Base-by-base conservation (phyloP, 257 asterid genomes). In the Solanum habrochaites region DNA sequence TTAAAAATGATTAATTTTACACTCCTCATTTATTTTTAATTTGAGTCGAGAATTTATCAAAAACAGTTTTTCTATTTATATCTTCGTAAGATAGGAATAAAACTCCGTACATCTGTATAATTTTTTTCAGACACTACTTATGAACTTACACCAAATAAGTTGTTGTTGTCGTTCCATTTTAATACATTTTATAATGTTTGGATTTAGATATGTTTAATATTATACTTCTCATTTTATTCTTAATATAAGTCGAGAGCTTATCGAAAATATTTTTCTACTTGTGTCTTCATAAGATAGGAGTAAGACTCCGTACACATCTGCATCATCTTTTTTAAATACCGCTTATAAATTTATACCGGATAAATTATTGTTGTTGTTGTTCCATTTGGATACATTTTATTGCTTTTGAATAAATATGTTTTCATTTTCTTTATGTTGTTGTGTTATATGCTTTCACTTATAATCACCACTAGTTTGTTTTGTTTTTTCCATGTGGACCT, bases 51-150 rank as follows among this genome's bases (percentile, higher is more conserved):
- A 21, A 0, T 60, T 3, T 60, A 60, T 4, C 14, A 5, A 23
- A 23, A 60, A 23, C 0, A 60, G 0, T 60, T 7, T 62, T 1
- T 62, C 0, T n/a, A 4, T 0, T 52, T 52, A 9, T 52, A 9
- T 21, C 69, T 60, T 60, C 3, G 4, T 10, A 23, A 60, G 29
- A 0, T 60, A 60, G 29, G 15, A 11, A 0, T 62, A 62, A 66
- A 0, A 25, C 4, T 66, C 0, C 3, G 35, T 25, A 49, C 8
- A 12, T 20, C 11, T 58, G 9, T 4, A n/a, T 13, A 8, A n/a
- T 10, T 3, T 20, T 23, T 62, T 0, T 3, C 14, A 11, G 0
- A 60, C 4, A 11, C 2, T 3, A 62, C 14, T 23, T n/a, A 5
- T 62, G 1, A 11, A 64, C 4, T 62, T 64, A 64, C 0, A 1